These are phyloP conservation scores for Aureobasidium sp. DNA, from an alignment of 2,329 filamentous ascomycete species.

Conservation along the genomic window DNA sequence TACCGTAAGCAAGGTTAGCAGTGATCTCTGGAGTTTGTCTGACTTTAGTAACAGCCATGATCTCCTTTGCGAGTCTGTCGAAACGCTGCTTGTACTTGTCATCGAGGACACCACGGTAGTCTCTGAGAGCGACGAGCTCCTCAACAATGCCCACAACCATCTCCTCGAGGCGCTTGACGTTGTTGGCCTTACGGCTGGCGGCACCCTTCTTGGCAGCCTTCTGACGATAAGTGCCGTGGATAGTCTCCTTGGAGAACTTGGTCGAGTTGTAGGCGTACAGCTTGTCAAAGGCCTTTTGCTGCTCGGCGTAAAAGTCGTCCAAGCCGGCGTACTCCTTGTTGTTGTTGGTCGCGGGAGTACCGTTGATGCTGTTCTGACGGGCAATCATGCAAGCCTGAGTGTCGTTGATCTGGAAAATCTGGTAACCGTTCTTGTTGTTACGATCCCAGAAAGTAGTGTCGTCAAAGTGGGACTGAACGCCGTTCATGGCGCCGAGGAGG, in stretches of 20 bases:
- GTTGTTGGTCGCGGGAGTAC: background rate
- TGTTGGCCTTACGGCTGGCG: slow-evolving; percentile 3
- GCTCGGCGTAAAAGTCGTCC: background rate
- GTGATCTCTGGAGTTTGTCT: background rate
- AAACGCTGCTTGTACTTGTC: background rate
- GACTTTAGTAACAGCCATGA: background rate
- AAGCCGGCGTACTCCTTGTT: background rate
- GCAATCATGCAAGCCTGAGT: background rate
- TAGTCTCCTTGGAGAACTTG: slow-evolving; percentile 4
- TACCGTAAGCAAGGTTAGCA: background rate
- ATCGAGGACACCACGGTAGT: background rate
- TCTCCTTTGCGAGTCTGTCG: background rate
- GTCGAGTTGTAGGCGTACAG: background rate
- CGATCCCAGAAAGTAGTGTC: slow-evolving; percentile 6
- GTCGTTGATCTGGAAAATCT: background rate
- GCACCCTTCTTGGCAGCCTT: background rate
- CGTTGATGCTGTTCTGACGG: background rate
- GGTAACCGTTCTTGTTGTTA: background rate
- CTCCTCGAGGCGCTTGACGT: background rate
- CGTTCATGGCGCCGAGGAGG: background rate
- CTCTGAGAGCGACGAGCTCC: background rate
- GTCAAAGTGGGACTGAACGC: background rate
- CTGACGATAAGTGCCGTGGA: background rate
- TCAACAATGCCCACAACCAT: background rate
- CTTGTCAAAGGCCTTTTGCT: background rate